A percentile compares a stretch with the other conserved stretches of the same genome.
Conservation (phyloP, 139 green algal species). For the Coccomyxa sp. region DNA sequence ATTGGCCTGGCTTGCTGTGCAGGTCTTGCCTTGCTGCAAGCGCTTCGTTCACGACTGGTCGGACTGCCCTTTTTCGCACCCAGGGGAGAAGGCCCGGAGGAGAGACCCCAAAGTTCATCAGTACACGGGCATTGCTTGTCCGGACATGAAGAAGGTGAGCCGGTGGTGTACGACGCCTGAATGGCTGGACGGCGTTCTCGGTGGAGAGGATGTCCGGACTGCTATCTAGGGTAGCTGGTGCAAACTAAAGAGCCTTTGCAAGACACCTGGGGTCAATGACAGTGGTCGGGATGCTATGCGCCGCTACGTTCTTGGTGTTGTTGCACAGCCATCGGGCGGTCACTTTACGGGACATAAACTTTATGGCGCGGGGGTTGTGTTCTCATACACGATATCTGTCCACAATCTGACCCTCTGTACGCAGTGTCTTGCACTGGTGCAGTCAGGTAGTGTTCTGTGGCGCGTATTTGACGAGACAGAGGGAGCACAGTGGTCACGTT, state of each 20-base stretch:
- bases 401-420: too few relatives aligned
- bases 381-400: too few relatives aligned
- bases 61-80: constrained; percentile 88
- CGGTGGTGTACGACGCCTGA: background rate
- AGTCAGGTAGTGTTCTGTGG: too few relatives aligned
- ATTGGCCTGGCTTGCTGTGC: background rate
- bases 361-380: too few relatives aligned
- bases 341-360: background rate
- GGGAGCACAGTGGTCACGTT: too few relatives aligned
- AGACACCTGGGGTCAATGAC: background rate
- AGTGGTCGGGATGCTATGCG: background rate
- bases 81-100: constrained; percentile 83
- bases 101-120: constrained; percentile 73
- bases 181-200: background rate
- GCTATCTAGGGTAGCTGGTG: background rate
- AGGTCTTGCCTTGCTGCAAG: constrained; percentile 77
- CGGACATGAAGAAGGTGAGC: constrained; percentile 80
- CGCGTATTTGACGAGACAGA: too few relatives aligned
- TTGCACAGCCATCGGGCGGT: background rate
- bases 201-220: background rate
- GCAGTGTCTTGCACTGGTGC: too few relatives aligned
- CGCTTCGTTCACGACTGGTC: constrained; percentile 65
- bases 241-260: background rate
- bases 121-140: constrained; percentile 93
- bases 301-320: background rate